Base-by-base conservation (phyloP, 257 asterid species). In the Solanum commersonii region DNA sequence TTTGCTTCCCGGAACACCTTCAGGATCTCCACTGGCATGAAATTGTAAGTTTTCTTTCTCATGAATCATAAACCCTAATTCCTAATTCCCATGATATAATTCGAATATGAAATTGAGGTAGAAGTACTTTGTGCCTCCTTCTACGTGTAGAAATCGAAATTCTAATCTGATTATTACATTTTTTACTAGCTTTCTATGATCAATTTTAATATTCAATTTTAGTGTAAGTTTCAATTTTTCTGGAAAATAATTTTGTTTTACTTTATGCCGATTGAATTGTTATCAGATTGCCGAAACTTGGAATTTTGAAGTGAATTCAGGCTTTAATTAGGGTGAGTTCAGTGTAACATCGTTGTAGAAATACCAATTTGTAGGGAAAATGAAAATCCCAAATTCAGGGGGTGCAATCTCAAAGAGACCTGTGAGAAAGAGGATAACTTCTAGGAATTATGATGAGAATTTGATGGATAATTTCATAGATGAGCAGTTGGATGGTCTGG, bases 371-470 rank as follows among this genome's bases (percentile, higher is more conserved):
- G 60, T 16, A 52, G 60, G 22, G 60, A 49, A 49, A 84, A 60
- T 18, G n/a, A 18, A 60, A 68, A 90, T 91, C 84, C 91, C 92
- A 23, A 60, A 67, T 37, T 88, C 91, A 13, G 87, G 89, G 88
- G 90, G 89, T 49, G 84, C 93, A 6, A 91, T 87, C 49, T 88
- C 92, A 11, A 94, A 89, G 91, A 93, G 98, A 93, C 88, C 93
- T 4, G 82, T 84, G 38, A 93, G 98, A 89, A 94, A 92, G 92
- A 94, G 92, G 87, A 86, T 91, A 2, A 83, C 71, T 12, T 10
- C 83, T 10, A 91, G 76, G 83, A 95, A 90, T 89, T 95, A 94
- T 82, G 92, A 94, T 70, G 98, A 95, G 93, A 92, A 92, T 89
- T 38, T 38, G 42, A 38, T 38, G 42, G 42, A 38, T 38, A 70